phyloP scores from a whole-genome alignment of 1,139 yeast species.

The Kluyveromyces sp. region DNA sequence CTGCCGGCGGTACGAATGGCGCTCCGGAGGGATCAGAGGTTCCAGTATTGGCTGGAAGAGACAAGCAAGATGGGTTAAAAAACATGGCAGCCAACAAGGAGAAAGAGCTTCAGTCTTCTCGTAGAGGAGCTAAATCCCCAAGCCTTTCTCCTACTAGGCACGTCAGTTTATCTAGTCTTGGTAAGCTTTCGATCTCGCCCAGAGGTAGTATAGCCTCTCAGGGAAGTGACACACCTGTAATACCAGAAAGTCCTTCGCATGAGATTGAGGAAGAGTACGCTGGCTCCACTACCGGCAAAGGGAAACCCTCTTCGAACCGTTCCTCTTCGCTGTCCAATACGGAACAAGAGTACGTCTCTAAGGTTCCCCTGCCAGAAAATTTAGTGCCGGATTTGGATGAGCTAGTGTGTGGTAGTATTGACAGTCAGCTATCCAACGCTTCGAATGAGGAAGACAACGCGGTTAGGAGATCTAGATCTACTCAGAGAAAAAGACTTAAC shows the following conservation, averaged over 20 bases:
- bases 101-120: slow-evolving; percentile 8
- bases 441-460: not conserved
- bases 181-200: slow-evolving; percentile 10
- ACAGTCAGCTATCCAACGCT: slow-evolving; percentile 9
- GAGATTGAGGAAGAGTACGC: not conserved
- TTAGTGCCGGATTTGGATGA: slow-evolving; percentile 3
- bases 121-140: slow-evolving; percentile 9
- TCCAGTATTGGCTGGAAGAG: slow-evolving; percentile 3
- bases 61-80: slow-evolving; percentile 9
- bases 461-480: slow-evolving; percentile 9
- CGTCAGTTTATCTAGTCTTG: slow-evolving; percentile 7
- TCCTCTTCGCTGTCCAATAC: not conserved
- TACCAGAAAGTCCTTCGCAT: not conserved
- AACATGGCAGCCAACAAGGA: slow-evolving; percentile 11
- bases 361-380: not conserved
- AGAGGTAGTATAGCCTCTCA: not conserved
- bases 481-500: slow-evolving; percentile 7
- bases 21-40: slow-evolving; percentile 1
- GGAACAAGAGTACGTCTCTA: not conserved
- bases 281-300: not conserved
- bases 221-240: not conserved
- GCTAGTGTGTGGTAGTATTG: slow-evolving; percentile 6
- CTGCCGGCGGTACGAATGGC: not conserved
- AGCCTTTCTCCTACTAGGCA: slow-evolving; percentile 8
- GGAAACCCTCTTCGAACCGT: not conserved